Evolutionary conservation across 2,329 filamentous ascomycete species (phyloP), one percentile per base, ranked within the genome.

Genomic region (Cytospora chrysosperma): DNA sequence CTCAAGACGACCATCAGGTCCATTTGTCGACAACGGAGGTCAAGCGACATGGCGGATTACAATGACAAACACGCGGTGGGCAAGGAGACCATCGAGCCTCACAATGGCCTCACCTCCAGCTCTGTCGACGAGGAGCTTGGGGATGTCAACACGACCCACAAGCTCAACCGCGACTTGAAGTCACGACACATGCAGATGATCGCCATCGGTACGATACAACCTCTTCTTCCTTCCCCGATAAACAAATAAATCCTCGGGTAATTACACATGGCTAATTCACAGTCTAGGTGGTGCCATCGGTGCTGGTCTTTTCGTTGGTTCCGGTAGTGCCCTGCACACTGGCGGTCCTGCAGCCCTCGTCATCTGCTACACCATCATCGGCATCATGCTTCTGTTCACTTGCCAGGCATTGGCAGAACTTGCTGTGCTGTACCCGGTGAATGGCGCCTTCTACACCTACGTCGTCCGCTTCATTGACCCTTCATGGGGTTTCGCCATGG

Each of bases 291-390:
- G 78, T 70, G 75, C 78, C 17, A 79, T 80, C 55, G 78, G 78
- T 63, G 78, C 78, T 67, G 89, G 89, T 78, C 80, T 92, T 12
- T 92, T 92, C 73, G 87, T 92, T 64, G 85, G 87, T 55, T 88
- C 87, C 2, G 88, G 87, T 56, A 73, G 73, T 51, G 86, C 87
- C 40, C 76, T 90, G 59, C 76, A 80, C 27, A 77, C 74, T n/a
- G 88, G 87, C 70, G 88, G 88, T 28, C 88, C 88, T 19, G 78
- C 74, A 3, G 69, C 77, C 10, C 70, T 81, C 66, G 71, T 82
- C 40, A 78, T 83, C 66, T 78, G 78, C 67, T 87, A 86, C 70
- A 69, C 79, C 9, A 81, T 87, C 65, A 78, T 87, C 69, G 84
- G 85, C 64, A 63, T 80, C 68, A 85, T 87, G 81, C 75, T 88